These are phyloP conservation scores for Pochonia chlamydosporia DNA, from an alignment of 2,329 filamentous ascomycete species.

Conservation along the genomic window DNA sequence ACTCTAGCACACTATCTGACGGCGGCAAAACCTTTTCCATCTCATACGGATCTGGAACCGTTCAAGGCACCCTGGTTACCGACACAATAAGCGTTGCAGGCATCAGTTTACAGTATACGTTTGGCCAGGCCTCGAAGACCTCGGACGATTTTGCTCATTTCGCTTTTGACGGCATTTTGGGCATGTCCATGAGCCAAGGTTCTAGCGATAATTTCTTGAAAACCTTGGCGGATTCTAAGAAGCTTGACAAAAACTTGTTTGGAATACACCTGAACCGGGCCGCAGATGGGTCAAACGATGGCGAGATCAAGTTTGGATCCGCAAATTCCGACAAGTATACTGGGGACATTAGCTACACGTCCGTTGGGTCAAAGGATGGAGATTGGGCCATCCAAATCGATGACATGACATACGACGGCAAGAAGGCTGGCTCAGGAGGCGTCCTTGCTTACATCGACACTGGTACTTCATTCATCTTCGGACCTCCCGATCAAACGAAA, in stretches of 20 bases:
- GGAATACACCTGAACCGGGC: conserved; percentile 65
- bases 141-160: conserved; percentile 71
- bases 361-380: conserved; percentile 40
- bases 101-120: conserved; percentile 56
- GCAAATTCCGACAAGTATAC: conserved; percentile 61
- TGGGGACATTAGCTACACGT: conserved; percentile 63
- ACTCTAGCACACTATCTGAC: conserved; percentile 59
- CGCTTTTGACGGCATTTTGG: conserved; percentile 83
- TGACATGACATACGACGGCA: conserved; percentile 57
- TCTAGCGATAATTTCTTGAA: conserved; percentile 63
- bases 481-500: conserved; percentile 60
- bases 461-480: conserved; percentile 74
- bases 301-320: conserved; percentile 72
- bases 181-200: conserved; percentile 60
- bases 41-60: conserved; percentile 70
- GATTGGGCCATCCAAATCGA: conserved; percentile 72
- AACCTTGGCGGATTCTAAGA: conserved; percentile 47
- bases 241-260: conserved; percentile 60
- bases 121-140: conserved; percentile 67
- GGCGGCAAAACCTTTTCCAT: conserved; percentile 55
- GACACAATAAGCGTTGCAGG: conserved; percentile 65
- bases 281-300: conserved; percentile 60
- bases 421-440: conserved; percentile 48
- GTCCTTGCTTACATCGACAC: conserved; percentile 72
- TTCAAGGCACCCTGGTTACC: conserved; percentile 58